A percentile compares a stretch with the other conserved stretches of the same genome.
Conservation (phyloP, 2,329 filamentous ascomycete genomes). For the Leptographium galeiforme region DNA sequence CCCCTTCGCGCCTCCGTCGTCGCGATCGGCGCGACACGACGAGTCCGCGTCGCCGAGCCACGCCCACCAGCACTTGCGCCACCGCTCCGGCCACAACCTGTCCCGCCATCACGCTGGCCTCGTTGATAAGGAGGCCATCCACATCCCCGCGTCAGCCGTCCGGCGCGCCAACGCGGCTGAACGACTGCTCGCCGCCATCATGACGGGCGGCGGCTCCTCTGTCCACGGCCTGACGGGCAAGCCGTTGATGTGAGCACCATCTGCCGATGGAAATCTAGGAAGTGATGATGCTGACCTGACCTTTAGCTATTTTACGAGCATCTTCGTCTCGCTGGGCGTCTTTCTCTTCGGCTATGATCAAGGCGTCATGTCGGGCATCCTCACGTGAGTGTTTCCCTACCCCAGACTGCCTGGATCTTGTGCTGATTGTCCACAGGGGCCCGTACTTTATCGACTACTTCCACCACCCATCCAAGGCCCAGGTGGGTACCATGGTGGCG, state of each 20-base stretch:
- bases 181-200: constrained; percentile 65
- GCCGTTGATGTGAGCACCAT: constrained; percentile 58
- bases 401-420: background rate
- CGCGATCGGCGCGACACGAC: constrained; percentile 60
- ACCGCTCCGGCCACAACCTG: constrained; percentile 14
- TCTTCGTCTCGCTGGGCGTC: constrained; percentile 75
- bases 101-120: constrained; percentile 23
- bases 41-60: constrained; percentile 30
- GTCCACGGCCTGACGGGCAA: constrained; percentile 92
- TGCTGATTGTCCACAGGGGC: constrained; percentile 41
- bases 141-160: constrained; percentile 56
- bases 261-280: too few relatives aligned
- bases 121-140: constrained; percentile 64
- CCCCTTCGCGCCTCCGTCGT: constrained; percentile 13
- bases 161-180: constrained; percentile 52
- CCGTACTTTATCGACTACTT: constrained; percentile 86
- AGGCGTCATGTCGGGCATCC: constrained; percentile 70
- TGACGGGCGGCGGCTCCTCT: constrained; percentile 65
- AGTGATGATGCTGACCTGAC: too few relatives aligned
- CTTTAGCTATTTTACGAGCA: constrained; percentile 79
- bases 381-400: constrained; percentile 35
- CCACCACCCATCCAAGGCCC: constrained; percentile 69
- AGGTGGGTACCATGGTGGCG: constrained; percentile 94
- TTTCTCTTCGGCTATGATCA: constrained; percentile 87
- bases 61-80: constrained; percentile 20